These are phyloP conservation scores for Arachis hypogaea DNA, from an alignment of 306 rosid species.

Conservation along the genomic window DNA sequence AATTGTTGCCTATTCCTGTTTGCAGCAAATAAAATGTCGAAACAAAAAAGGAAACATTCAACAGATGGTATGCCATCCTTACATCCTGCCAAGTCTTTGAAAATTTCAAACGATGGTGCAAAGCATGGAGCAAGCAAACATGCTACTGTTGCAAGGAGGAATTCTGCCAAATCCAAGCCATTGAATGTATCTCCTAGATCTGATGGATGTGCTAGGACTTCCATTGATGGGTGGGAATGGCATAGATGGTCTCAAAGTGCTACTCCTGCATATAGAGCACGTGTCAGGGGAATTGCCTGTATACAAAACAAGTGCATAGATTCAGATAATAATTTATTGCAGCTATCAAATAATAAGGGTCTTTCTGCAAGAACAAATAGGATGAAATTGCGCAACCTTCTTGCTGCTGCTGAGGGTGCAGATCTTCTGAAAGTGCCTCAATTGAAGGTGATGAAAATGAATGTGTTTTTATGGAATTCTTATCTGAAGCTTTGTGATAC, in stretches of 20 bases:
- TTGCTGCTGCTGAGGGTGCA: conserved; percentile 96
- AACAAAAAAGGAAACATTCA: conserved; percentile 63
- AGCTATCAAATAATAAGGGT: conserved; percentile 78
- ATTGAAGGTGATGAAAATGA: conserved; percentile 65
- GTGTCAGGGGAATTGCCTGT: conserved; percentile 63
- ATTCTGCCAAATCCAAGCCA: conserved; percentile 57
- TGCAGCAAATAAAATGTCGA: conserved; percentile 62
- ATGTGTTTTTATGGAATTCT: conserved; percentile 28
- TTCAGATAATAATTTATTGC: conserved; percentile 60
- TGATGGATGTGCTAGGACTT: conserved; percentile 82
- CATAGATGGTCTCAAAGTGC: conserved; percentile 86
- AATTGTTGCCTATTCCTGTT: conserved; percentile 29
- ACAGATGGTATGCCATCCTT: conserved; percentile 43
- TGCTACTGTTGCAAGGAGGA: conserved; percentile 41
- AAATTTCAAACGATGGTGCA: conserved; percentile 51
- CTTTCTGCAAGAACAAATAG: conserved; percentile 97
- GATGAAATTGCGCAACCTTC: conserved; percentile 89
- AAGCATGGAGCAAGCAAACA: conserved; percentile 53
- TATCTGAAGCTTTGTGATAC: conserved; percentile 29
- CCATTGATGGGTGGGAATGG: conserved; percentile 96
- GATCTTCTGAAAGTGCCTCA: conserved; percentile 96
- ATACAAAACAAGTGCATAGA: conserved; percentile 45
- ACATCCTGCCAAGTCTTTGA: conserved; percentile 59
- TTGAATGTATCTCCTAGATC: conserved; percentile 70
- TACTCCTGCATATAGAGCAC: conserved; percentile 78